These are phyloP conservation scores for Penicillium odoratum DNA, from an alignment of 495 filamentous ascomycete genomes.

Conservation along the genomic window DNA sequence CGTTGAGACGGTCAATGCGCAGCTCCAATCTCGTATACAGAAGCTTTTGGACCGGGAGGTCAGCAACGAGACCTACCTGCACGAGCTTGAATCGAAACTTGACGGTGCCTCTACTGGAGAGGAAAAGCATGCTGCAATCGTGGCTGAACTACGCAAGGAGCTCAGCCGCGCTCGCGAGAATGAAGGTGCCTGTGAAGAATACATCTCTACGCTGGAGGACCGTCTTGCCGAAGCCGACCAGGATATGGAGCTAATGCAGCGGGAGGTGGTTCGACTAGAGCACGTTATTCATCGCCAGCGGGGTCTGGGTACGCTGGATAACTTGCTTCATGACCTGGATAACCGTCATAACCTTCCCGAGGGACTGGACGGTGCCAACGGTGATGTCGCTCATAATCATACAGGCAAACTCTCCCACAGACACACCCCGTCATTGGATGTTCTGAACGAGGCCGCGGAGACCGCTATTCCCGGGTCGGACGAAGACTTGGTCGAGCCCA, in stretches of 20 bases:
- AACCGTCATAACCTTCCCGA: slow-evolving; percentile 59
- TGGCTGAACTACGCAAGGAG: slow-evolving; percentile 87
- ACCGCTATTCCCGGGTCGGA: slow-evolving; percentile 58
- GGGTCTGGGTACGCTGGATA: slow-evolving; percentile 92
- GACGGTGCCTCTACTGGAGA: slow-evolving; percentile 89
- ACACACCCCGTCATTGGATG: slow-evolving; percentile 44
- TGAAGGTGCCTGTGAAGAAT: slow-evolving; percentile 86
- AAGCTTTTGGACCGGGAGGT: slow-evolving; percentile 88
- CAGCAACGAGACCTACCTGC: slow-evolving; percentile 87
- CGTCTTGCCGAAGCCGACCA: slow-evolving; percentile 94
- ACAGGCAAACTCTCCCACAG: slow-evolving; percentile 27
- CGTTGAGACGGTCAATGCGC: slow-evolving; percentile 84
- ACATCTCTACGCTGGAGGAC: slow-evolving; percentile 96
- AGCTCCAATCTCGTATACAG: slow-evolving; percentile 83
- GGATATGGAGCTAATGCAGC: slow-evolving; percentile 94
- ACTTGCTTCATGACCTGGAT: slow-evolving; percentile 86
- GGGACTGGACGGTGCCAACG: slow-evolving; percentile 23
- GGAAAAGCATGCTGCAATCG: slow-evolving; percentile 83
- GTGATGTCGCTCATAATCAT: slow-evolving; percentile 19
- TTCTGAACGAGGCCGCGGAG: slow-evolving; percentile 50
- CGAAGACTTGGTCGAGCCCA: slow-evolving; percentile 50
- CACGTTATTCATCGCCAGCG: slow-evolving; percentile 95
- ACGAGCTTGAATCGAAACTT: slow-evolving; percentile 84
- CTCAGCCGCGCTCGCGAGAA: slow-evolving; percentile 86
- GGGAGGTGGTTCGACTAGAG: slow-evolving; percentile 90